Conservation (phyloP, 352 stramenopile species). For the Globisporangium nagaii region DNA sequence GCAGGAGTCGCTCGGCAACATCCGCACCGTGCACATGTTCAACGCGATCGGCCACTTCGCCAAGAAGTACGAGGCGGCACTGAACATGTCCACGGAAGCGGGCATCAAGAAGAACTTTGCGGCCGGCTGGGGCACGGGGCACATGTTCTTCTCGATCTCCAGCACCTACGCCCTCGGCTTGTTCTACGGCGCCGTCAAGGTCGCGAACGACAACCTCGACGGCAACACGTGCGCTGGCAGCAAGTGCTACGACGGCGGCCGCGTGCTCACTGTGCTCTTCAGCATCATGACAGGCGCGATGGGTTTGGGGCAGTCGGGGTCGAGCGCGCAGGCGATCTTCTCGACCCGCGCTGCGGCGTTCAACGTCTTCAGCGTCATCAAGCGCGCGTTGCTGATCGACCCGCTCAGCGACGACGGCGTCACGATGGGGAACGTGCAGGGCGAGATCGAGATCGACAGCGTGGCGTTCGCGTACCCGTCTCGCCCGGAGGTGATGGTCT, state of each 20-base stretch:
- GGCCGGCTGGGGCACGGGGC: slow-evolving; percentile 45
- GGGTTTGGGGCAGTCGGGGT: slow-evolving; percentile 58
- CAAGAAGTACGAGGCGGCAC: slow-evolving; percentile 47
- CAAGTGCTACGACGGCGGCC: slow-evolving; percentile 53
- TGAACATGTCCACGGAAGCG: slow-evolving; percentile 36
- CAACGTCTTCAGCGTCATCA: slow-evolving; percentile 66
- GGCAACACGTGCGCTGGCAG: slow-evolving; percentile 30
- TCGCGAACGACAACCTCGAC: slow-evolving; percentile 55
- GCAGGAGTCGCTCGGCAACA: slow-evolving; percentile 65
- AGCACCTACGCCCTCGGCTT: slow-evolving; percentile 73
- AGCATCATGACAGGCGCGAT: slow-evolving; percentile 62
- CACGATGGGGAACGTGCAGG: slow-evolving; percentile 17
- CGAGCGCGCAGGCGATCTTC: slow-evolving; percentile 48
- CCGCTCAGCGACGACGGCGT: slow-evolving; percentile 26
- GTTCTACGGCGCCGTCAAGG: slow-evolving; percentile 66
- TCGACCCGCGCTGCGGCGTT: slow-evolving; percentile 47
- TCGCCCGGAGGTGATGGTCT: slow-evolving; percentile 45
- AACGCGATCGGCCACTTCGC: slow-evolving; percentile 58
- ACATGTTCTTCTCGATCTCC: slow-evolving; percentile 62
- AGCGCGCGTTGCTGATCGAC: slow-evolving; percentile 52
- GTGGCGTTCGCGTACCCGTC: slow-evolving; percentile 75
- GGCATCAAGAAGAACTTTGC: slow-evolving; percentile 48
- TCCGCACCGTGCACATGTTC: slow-evolving; percentile 78
- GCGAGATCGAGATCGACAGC: slow-evolving; percentile 75
- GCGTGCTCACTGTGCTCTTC: slow-evolving; percentile 69